Percentiles rank a stretch among this genome's conserved stretches.
Conservation (phyloP, 495 filamentous ascomycete genomes). For the Podospora comata region DNA sequence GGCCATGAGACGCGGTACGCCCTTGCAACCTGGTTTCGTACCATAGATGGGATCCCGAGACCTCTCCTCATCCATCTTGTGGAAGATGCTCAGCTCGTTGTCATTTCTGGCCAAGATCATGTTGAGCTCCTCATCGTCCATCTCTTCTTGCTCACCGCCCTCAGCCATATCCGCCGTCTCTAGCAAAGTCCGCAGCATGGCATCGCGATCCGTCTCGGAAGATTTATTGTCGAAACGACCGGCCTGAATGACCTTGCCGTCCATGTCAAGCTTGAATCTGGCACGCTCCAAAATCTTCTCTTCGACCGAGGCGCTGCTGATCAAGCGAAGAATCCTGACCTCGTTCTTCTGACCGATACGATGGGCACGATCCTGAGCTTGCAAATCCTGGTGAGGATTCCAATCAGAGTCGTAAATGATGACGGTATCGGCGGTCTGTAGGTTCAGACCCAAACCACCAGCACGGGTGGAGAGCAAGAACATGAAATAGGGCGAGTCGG, state of each 20-base stretch:
- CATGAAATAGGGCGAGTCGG: conserved; percentile 88
- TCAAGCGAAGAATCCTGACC: conserved; percentile 90
- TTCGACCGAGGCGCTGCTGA: conserved; percentile 94
- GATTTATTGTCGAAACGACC: conserved; percentile 99
- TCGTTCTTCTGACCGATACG: conserved; percentile 99
- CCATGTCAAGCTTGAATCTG: conserved; percentile 97
- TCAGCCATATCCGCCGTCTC: conserved; percentile 90
- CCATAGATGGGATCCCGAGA: conserved; percentile 64
- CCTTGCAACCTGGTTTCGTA: conserved; percentile 54
- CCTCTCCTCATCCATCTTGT: conserved; percentile 75
- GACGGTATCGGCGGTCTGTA: conserved; percentile 97
- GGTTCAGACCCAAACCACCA: conserved; percentile 92
- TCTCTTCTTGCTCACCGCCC: conserved; percentile 77
- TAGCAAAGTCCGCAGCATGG: conserved; percentile 84
- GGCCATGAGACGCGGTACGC: conserved; percentile 72
- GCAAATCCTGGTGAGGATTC: conserved; percentile 99
- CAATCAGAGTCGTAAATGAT: conserved; percentile 99
- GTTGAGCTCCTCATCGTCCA: conserved; percentile 97
- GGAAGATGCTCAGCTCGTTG: conserved; percentile 66
- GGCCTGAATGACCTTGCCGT: conserved; percentile 98
- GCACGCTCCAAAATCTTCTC: conserved; percentile 98
- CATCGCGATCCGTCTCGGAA: conserved; percentile 95
- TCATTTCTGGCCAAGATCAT: conserved; percentile 78
- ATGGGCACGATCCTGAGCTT: conserved; percentile 98
- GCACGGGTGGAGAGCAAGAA: conserved; percentile 98